Evolutionary conservation across 352 stramenopile species (phyloP).

Genomic region (Globisporangium spiculum): DNA sequence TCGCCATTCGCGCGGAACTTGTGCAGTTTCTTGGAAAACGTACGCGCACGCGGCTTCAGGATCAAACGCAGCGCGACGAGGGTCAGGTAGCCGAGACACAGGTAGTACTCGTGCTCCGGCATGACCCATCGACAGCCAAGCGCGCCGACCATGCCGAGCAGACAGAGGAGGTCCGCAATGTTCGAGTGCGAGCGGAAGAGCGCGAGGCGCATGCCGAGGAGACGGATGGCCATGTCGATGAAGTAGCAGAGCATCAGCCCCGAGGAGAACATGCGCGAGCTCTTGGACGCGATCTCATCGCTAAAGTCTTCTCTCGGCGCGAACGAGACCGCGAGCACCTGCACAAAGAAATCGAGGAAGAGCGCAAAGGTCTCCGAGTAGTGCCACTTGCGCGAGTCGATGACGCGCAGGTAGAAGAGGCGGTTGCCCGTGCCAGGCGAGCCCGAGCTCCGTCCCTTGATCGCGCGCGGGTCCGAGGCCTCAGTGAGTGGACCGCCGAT

Average conservation of each 20-base stretch:
- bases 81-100: conserved; percentile 66
- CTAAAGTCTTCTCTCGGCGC: conserved; percentile 55
- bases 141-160: conserved; percentile 58
- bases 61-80: conserved; percentile 74
- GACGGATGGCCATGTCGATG: conserved; percentile 79
- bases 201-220: conserved; percentile 67
- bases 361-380: conserved; percentile 84
- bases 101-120: conserved; percentile 60
- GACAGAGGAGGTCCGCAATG: conserved; percentile 73
- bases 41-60: conserved; percentile 78
- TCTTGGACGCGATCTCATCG: conserved; percentile 60
- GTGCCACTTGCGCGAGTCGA: conserved; percentile 88
- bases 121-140: conserved; percentile 55
- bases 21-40: conserved; percentile 88
- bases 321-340: conserved; percentile 81
- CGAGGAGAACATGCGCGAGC: conserved; percentile 71
- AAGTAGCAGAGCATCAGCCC: conserved; percentile 81
- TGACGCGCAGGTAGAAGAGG: conserved; percentile 79
- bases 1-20: conserved; percentile 84
- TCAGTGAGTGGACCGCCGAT: conserved; percentile 75
- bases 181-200: conserved; percentile 82
- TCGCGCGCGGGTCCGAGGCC: conserved; percentile 61
- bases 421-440: conserved; percentile 45
- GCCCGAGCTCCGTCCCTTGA: conserved; percentile 35
- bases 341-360: conserved; percentile 85